phyloP scores from a whole-genome alignment of 768 basidiomycete genomes.

The Xerocomellus chrysenteron region DNA sequence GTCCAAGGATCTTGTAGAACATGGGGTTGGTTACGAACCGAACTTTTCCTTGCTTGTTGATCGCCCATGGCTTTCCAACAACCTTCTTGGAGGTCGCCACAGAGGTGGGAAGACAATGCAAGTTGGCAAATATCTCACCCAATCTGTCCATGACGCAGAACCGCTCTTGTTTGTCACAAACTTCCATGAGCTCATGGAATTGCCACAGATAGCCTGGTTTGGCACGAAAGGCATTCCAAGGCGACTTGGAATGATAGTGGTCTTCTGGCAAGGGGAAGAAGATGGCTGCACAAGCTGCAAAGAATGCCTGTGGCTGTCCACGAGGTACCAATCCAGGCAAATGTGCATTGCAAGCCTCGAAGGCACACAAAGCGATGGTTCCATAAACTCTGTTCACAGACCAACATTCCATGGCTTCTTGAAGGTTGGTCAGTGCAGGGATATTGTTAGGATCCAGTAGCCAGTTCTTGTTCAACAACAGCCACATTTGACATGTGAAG shows the following conservation, averaged over 20 bases:
- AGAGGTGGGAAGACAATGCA: too few relatives aligned
- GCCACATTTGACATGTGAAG: too few relatives aligned
- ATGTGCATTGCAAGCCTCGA: conserved; percentile 9
- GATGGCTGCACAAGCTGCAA: neutral
- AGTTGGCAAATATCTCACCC: conserved; percentile 1
- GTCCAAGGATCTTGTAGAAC: too few relatives aligned
- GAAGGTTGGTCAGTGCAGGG: too few relatives aligned
- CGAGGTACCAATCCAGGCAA: neutral
- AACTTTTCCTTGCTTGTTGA: too few relatives aligned
- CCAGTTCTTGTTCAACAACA: too few relatives aligned
- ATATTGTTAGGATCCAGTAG: too few relatives aligned
- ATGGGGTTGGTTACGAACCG: too few relatives aligned
- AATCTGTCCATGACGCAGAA: neutral
- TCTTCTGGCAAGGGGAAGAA: neutral
- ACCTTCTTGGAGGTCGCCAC: too few relatives aligned
- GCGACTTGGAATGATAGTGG: neutral
- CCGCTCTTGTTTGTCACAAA: neutral
- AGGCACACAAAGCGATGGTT: neutral
- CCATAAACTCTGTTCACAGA: too few relatives aligned
- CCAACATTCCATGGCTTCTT: too few relatives aligned
- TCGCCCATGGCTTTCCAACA: too few relatives aligned
- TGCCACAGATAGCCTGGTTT: conserved; percentile 4
- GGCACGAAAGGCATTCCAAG: neutral
- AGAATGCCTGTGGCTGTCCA: neutral
- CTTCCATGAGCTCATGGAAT: conserved; percentile 6